Evolutionary conservation across 331 rosid species (phyloP).

Genomic region (Pyrus hybrid): DNA sequence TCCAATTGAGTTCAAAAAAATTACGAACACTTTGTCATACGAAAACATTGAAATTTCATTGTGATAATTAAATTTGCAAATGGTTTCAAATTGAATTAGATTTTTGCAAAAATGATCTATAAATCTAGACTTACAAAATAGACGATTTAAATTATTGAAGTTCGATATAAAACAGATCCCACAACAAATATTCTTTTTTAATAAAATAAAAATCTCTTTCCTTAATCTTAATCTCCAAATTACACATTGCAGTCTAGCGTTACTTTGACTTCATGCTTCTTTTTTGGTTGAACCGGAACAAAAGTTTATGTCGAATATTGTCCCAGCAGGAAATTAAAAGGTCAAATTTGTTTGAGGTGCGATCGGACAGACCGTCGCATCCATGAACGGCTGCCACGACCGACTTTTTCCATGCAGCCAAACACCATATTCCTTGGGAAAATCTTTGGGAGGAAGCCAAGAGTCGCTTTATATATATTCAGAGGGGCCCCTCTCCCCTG

Average conservation of each 20-base stretch:
- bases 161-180: too few species aligned
- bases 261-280: constrained; percentile 31
- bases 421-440: not conserved
- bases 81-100: too few species aligned
- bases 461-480: not conserved
- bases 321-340: not conserved
- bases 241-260: constrained; percentile 76
- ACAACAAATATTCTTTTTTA: too few species aligned
- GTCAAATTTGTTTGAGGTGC: too few species aligned
- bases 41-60: too few species aligned
- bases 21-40: too few species aligned
- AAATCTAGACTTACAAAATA: rapidly evolving
- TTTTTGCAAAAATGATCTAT: too few species aligned
- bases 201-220: too few species aligned
- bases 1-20: too few species aligned
- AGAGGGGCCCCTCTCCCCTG: not conserved
- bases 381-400: constrained; percentile 1
- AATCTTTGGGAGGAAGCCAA: not conserved
- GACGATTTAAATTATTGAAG: rapidly evolving
- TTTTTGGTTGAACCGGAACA: not conserved
- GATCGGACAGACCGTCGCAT: not conserved
- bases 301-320: not conserved
- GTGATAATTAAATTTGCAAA: too few species aligned
- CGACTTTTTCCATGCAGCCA: constrained; percentile 2
- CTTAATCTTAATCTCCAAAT: not conserved